These are phyloP conservation scores for Aspergillus japonicus DNA, from an alignment of 2,329 filamentous ascomycete genomes.

Conservation along the genomic window DNA sequence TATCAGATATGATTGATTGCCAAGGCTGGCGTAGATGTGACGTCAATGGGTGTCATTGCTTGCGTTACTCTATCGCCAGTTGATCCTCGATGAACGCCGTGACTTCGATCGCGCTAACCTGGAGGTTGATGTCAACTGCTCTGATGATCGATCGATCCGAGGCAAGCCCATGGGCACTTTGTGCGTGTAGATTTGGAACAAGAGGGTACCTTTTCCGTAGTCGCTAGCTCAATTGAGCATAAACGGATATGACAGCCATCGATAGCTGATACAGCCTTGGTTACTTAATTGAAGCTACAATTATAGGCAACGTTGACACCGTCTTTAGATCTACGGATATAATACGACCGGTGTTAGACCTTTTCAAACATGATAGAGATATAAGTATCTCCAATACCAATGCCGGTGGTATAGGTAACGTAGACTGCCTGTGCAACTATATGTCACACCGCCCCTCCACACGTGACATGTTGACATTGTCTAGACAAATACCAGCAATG, in stretches of 20 bases:
- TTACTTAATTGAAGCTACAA: too few species aligned
- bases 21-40: slow-evolving; percentile 21
- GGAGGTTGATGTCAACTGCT: not conserved
- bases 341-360: too few species aligned
- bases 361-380: too few species aligned
- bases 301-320: too few species aligned
- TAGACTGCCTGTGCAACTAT: too few species aligned
- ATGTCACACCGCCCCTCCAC: not conserved
- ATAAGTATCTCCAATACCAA: too few species aligned
- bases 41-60: slow-evolving; percentile 12
- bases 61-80: not conserved
- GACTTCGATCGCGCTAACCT: not conserved
- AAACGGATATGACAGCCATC: too few species aligned
- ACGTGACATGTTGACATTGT: not conserved
- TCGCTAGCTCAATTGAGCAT: too few species aligned
- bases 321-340: too few species aligned
- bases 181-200: not conserved
- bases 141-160: not conserved
- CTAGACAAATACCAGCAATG: not conserved
- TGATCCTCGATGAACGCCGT: not conserved
- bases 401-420: too few species aligned
- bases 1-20: slow-evolving; percentile 6
- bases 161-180: not conserved
- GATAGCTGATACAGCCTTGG: too few species aligned
- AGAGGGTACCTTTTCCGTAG: too few species aligned